A percentile compares a stretch with the other conserved stretches of the same genome.
Conservation (phyloP, 176 grass and related monocot genomes). For the Rhynchospora breviuscula region DNA sequence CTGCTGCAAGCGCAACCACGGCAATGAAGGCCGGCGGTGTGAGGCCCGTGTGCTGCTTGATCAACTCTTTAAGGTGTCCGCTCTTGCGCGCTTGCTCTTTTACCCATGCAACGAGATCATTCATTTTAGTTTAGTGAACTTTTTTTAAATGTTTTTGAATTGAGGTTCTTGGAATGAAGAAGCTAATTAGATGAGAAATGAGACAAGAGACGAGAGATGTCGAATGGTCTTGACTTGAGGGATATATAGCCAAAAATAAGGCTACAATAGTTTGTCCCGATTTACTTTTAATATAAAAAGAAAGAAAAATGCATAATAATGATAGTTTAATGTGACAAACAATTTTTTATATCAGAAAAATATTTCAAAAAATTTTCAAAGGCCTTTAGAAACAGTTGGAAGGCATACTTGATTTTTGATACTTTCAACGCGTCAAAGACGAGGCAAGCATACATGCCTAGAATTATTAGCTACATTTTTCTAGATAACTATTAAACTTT, state of each 20-base stretch:
- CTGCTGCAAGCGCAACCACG: neutral
- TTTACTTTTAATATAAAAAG: conserved; percentile 4
- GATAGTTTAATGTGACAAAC: no score
- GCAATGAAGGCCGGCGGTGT: conserved; percentile 9
- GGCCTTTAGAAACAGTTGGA: neutral
- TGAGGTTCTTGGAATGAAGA: neutral
- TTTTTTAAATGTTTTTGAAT: neutral
- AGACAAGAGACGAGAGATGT: neutral
- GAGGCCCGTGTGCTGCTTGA: conserved; percentile 12
- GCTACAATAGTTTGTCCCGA: neutral
- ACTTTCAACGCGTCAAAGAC: conserved; percentile 16
- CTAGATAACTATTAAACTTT: neutral
- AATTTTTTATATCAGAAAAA: neutral
- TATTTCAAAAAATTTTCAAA: neutral
- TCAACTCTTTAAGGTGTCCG: conserved; percentile 12
- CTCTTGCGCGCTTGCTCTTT: neutral
- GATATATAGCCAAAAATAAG: conserved; percentile 26
- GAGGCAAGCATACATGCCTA: conserved; percentile 14
- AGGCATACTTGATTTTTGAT: neutral
- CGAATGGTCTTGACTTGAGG: conserved; percentile 2
- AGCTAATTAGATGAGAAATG: neutral
- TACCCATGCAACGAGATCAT: conserved; percentile 8
- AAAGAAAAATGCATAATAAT: neutral
- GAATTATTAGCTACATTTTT: conserved; percentile 10
- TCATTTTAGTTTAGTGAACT: conserved; percentile 5